These are phyloP conservation scores for Macrophomina tecta DNA, from an alignment of 2,329 filamentous ascomycete genomes.

Conservation along the genomic window DNA sequence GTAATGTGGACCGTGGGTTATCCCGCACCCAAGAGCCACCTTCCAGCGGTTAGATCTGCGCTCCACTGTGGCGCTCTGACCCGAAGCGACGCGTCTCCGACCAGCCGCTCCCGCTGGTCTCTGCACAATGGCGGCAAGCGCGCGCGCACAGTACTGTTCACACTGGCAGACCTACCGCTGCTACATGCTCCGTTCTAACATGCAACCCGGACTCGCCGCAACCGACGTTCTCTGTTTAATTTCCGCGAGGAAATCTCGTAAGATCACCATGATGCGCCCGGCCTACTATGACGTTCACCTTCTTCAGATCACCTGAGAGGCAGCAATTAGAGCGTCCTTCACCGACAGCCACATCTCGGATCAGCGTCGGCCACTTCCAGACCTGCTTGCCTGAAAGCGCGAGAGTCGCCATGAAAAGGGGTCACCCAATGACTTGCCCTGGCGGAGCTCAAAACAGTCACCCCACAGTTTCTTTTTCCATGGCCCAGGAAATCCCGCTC, in stretches of 20 bases:
- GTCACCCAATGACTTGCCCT: conserved; percentile 3
- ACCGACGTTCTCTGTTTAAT: too few relatives aligned
- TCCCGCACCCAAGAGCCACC: too few relatives aligned
- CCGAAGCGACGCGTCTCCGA: too few relatives aligned
- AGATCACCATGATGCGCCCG: neutral
- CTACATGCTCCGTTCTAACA: too few relatives aligned
- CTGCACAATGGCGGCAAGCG: too few relatives aligned
- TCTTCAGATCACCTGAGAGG: conserved; percentile 1
- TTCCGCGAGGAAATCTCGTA: neutral
- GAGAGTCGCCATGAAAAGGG: neutral
- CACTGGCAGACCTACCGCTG: too few relatives aligned
- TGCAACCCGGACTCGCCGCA: too few relatives aligned
- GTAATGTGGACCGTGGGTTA: too few relatives aligned
- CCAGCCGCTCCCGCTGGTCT: too few relatives aligned
- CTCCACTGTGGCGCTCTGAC: too few relatives aligned
- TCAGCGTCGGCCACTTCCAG: neutral
- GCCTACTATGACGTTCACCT: neutral
- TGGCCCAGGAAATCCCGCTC: conserved; percentile 8
- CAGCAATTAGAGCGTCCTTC: neutral
- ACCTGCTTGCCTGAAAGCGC: neutral
- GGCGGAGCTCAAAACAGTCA: conserved; percentile 2
- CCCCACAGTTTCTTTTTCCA: neutral
- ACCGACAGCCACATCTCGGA: conserved; percentile 8
- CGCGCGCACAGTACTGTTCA: too few relatives aligned
- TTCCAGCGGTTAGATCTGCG: too few relatives aligned